A percentile compares a stretch with the other conserved stretches of the same genome.
phyloP scores from a whole-genome alignment of 2,329 filamentous ascomycete genomes.

The Fusarium papillatum region DNA sequence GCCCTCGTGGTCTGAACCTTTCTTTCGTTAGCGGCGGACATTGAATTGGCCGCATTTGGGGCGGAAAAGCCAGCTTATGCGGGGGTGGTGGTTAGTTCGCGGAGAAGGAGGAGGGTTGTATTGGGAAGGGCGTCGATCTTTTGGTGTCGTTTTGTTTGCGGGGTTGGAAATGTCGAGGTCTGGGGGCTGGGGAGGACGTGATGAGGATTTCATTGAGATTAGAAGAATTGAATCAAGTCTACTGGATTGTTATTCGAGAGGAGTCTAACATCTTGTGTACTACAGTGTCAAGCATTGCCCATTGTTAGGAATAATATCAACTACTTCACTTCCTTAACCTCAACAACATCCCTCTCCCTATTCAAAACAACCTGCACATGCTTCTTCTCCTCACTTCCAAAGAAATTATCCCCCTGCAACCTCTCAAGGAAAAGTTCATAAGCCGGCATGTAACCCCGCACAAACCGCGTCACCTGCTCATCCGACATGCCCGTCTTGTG shows the following conservation, averaged over 20 bases:
- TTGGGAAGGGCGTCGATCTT: background rate
- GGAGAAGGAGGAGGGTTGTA: background rate
- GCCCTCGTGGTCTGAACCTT: background rate
- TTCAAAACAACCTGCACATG: constrained; percentile 24
- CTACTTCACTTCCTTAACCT: constrained; percentile 28
- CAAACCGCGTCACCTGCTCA: constrained; percentile 38
- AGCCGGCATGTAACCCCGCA: constrained; percentile 43
- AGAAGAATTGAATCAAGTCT: background rate
- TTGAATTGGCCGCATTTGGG: constrained; percentile 18
- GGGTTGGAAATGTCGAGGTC: background rate
- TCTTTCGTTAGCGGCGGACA: constrained; percentile 21
- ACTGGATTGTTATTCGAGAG: background rate
- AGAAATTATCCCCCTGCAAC: constrained; percentile 36
- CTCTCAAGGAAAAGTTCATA: constrained; percentile 41
- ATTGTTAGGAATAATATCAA: background rate
- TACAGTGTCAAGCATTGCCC: background rate
- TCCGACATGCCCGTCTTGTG: constrained; percentile 41
- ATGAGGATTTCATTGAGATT: background rate
- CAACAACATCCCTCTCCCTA: constrained; percentile 17
- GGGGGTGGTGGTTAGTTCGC: background rate
- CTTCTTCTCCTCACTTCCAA: constrained; percentile 17
- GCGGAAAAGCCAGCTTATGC: background rate
- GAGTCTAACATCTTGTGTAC: background rate
- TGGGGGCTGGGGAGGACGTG: background rate
- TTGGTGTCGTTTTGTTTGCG: background rate